A percentile compares a stretch with the other conserved stretches of the same genome.
phyloP scores from a whole-genome alignment of 2,329 filamentous ascomycete species.

The Cordyceps fumosorosea region DNA sequence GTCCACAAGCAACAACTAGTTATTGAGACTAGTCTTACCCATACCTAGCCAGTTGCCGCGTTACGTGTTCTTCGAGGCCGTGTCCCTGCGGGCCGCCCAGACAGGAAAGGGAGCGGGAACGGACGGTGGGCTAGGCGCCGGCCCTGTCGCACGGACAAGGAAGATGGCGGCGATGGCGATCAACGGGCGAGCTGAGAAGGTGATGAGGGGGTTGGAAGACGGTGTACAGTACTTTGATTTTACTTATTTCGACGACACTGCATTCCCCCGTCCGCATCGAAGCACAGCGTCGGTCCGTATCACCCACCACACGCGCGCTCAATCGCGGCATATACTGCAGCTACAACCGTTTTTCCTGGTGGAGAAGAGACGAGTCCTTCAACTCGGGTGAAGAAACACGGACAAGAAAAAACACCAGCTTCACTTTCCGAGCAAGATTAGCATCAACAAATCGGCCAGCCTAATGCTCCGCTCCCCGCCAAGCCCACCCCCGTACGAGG shows the following conservation, averaged over 20 bases:
- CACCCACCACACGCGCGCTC: not conserved
- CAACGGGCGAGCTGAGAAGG: not conserved
- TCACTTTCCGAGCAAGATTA: not conserved
- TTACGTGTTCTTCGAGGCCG: not conserved
- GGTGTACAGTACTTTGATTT: not conserved
- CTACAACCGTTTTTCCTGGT: not conserved
- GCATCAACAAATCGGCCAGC: not conserved
- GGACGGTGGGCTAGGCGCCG: not conserved
- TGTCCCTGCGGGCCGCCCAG: not conserved
- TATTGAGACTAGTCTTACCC: not conserved
- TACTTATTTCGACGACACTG: not conserved
- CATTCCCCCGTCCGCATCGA: no score
- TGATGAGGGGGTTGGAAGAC: not conserved
- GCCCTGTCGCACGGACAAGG: not conserved
- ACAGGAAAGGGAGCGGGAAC: not conserved
- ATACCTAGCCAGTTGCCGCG: not conserved
- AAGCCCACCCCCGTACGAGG: not conserved
- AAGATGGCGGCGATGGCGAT: not conserved
- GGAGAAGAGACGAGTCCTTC: not conserved
- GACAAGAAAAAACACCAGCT: not conserved
- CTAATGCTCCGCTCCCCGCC: constrained; percentile 1
- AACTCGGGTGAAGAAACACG: not conserved
- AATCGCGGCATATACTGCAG: not conserved
- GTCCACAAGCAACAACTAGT: not conserved
- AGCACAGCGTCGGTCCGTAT: not conserved